These are phyloP conservation scores for Gossypium herbaceum DNA, from an alignment of 345 rosid species.

Conservation along the genomic window DNA sequence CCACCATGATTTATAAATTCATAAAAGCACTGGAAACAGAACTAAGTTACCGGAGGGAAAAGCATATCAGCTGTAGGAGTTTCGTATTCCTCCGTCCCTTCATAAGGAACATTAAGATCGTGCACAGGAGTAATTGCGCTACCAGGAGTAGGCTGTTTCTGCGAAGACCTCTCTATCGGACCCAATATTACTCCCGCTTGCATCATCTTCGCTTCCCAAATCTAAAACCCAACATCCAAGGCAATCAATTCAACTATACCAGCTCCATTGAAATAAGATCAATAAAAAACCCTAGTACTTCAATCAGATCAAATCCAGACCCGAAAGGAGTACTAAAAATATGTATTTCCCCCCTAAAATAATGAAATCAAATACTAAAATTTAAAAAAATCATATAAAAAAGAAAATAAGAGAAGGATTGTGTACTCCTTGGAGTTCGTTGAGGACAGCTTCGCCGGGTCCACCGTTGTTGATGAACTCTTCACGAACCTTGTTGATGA, in stretches of 20 bases:
- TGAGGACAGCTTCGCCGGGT: slow-evolving; percentile 80
- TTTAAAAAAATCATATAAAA: not conserved
- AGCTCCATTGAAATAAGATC: not conserved
- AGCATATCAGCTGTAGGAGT: slow-evolving; percentile 96
- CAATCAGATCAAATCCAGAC: slow-evolving; percentile 30
- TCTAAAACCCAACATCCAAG: slow-evolving; percentile 28
- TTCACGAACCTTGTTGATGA: slow-evolving; percentile 78
- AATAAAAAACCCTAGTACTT: slow-evolving; percentile 34
- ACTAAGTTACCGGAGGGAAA: slow-evolving; percentile 70
- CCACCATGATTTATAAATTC: slow-evolving; percentile 1
- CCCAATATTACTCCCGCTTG: slow-evolving; percentile 74
- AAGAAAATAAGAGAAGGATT: slow-evolving; percentile 2
- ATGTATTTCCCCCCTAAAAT: not conserved
- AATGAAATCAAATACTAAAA: not conserved
- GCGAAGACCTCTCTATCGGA: slow-evolving; percentile 66
- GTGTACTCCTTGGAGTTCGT: slow-evolving; percentile 85
- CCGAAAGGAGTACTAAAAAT: too few relatives aligned
- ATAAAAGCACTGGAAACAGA: not conserved
- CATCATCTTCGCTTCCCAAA: slow-evolving; percentile 95
- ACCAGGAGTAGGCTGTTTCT: slow-evolving; percentile 57
- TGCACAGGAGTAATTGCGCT: slow-evolving; percentile 65
- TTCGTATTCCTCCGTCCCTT: slow-evolving; percentile 88
- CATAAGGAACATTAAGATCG: slow-evolving; percentile 94
- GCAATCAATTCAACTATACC: slow-evolving; percentile 3
- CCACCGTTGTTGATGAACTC: slow-evolving; percentile 81